A percentile compares a stretch with the other conserved stretches of the same genome.
Conservation (phyloP, 2,329 filamentous ascomycete genomes). For the Lecanicillium sp. region DNA sequence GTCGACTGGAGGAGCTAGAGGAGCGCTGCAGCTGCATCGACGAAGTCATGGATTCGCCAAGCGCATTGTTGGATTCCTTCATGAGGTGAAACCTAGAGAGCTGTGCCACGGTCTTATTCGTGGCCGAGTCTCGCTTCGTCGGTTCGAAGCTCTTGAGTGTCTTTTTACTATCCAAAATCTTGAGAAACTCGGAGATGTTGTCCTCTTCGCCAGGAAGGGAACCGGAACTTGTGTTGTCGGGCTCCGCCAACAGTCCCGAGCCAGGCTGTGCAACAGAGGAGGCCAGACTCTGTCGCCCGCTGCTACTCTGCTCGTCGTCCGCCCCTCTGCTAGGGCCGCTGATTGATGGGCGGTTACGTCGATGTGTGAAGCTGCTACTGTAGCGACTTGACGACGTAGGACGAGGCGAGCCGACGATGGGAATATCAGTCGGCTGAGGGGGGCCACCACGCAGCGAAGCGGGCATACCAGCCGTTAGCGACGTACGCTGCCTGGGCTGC, state of each 20-base stretch:
- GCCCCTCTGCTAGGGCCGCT: constrained; percentile 59
- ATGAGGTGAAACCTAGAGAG: constrained; percentile 82
- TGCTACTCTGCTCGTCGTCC: constrained; percentile 72
- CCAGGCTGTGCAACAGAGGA: constrained; percentile 67
- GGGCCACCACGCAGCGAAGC: constrained; percentile 64
- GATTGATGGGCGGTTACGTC: constrained; percentile 70
- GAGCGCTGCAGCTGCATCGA: constrained; percentile 81
- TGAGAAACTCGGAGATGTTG: constrained; percentile 89
- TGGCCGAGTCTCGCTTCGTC: constrained; percentile 61
- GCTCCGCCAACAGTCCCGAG: constrained; percentile 71
- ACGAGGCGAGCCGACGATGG: constrained; percentile 70
- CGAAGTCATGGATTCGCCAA: constrained; percentile 90
- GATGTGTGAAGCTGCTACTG: constrained; percentile 89
- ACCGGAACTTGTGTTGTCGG: constrained; percentile 59
- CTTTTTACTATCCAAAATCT: constrained; percentile 79
- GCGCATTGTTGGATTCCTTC: constrained; percentile 78
- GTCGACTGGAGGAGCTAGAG: constrained; percentile 63
- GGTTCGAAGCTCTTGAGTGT: constrained; percentile 75
- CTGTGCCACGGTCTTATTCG: constrained; percentile 71
- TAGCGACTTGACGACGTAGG: constrained; percentile 75
- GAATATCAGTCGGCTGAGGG: constrained; percentile 55
- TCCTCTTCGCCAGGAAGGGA: constrained; percentile 74
- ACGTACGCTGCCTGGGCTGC: constrained; percentile 61
- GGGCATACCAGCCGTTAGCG: constrained; percentile 69
- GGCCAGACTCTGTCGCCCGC: constrained; percentile 69